Conservation (phyloP, 2,329 filamentous ascomycete genomes). For the Pochonia chlamydosporia region DNA sequence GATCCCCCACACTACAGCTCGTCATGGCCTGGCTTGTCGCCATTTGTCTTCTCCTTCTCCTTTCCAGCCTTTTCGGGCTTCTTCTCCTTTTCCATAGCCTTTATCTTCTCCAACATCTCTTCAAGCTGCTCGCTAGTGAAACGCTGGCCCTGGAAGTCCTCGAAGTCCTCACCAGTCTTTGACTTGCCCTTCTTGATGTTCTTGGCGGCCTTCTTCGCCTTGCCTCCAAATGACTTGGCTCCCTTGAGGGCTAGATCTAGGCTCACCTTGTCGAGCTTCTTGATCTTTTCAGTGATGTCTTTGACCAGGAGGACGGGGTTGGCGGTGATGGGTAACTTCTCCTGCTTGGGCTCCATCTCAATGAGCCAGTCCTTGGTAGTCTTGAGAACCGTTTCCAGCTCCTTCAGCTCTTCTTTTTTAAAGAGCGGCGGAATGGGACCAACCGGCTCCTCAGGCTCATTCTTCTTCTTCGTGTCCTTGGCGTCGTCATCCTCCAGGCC, state of each 20-base stretch:
- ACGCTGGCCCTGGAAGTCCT: slow-evolving; percentile 34
- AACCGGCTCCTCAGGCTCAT: slow-evolving; percentile 39
- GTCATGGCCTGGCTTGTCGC: slow-evolving; percentile 23
- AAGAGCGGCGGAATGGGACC: slow-evolving; percentile 63
- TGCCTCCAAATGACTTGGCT: slow-evolving; percentile 42
- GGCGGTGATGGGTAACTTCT: slow-evolving; percentile 61
- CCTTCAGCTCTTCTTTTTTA: slow-evolving; percentile 63
- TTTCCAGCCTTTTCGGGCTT: slow-evolving; percentile 19
- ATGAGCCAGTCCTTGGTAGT: slow-evolving; percentile 68
- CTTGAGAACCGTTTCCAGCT: slow-evolving; percentile 56
- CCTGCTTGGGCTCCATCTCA: slow-evolving; percentile 64
- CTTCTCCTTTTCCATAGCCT: slow-evolving; percentile 23
- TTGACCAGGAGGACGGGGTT: slow-evolving; percentile 69
- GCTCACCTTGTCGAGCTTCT: slow-evolving; percentile 65
- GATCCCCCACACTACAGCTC: slow-evolving; percentile 24
- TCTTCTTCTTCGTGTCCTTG: slow-evolving; percentile 30
- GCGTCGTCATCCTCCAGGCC: slow-evolving; percentile 70
- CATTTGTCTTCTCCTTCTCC: slow-evolving; percentile 14
- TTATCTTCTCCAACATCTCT: slow-evolving; percentile 36
- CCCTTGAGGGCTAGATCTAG: slow-evolving; percentile 67
- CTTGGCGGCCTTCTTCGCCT: slow-evolving; percentile 32
- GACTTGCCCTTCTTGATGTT: slow-evolving; percentile 31
- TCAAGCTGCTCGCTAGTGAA: slow-evolving; percentile 29
- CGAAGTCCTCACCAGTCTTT: slow-evolving; percentile 29
- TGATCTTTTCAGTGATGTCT: slow-evolving; percentile 64